These are phyloP conservation scores for Glaciozyma martinii DNA, from an alignment of 768 basidiomycete species.

Conservation along the genomic window DNA sequence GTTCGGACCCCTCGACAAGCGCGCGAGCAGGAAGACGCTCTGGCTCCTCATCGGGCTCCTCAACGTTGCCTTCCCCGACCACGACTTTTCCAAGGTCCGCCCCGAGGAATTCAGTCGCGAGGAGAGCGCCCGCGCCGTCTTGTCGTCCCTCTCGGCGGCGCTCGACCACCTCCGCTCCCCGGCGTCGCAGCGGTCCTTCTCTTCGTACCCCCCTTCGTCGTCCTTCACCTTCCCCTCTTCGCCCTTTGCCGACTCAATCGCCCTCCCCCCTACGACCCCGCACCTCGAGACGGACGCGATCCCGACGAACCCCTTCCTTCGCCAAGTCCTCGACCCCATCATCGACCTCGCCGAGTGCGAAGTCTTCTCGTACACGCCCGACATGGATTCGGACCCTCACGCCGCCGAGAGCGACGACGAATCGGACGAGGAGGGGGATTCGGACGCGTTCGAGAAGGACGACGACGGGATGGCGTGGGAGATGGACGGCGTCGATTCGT, in stretches of 20 bases:
- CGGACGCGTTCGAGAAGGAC: constrained; percentile 46
- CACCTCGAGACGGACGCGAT: constrained; percentile 47
- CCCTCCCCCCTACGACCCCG: constrained; percentile 25
- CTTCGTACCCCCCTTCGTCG: constrained; percentile 69
- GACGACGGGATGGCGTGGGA: constrained; percentile 70
- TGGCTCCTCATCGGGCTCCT: constrained; percentile 93
- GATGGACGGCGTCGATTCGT: constrained; percentile 64
- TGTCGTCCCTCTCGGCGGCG: constrained; percentile 76
- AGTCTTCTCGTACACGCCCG: constrained; percentile 87
- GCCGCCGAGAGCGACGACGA: constrained; percentile 46
- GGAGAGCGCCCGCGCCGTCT: constrained; percentile 52
- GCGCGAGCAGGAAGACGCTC: constrained; percentile 74
- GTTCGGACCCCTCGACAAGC: constrained; percentile 83
- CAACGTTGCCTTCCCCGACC: constrained; percentile 94
- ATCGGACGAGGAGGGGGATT: constrained; percentile 47
- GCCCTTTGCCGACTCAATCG: constrained; percentile 27
- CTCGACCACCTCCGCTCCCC: constrained; percentile 52
- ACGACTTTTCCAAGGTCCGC: constrained; percentile 88
- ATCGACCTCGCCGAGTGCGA: constrained; percentile 87
- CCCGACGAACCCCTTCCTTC: constrained; percentile 79
- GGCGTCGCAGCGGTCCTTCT: constrained; percentile 54
- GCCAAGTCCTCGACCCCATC: constrained; percentile 73
- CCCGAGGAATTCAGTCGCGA: constrained; percentile 84
- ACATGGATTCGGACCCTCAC: constrained; percentile 89
- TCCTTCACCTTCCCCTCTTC: constrained; percentile 45